Percentiles rank a stretch among this genome's conserved stretches.
Evolutionary conservation across 192 early-diverging fungal species (phyloP).

Genomic region (Backusella australiensis): DNA sequence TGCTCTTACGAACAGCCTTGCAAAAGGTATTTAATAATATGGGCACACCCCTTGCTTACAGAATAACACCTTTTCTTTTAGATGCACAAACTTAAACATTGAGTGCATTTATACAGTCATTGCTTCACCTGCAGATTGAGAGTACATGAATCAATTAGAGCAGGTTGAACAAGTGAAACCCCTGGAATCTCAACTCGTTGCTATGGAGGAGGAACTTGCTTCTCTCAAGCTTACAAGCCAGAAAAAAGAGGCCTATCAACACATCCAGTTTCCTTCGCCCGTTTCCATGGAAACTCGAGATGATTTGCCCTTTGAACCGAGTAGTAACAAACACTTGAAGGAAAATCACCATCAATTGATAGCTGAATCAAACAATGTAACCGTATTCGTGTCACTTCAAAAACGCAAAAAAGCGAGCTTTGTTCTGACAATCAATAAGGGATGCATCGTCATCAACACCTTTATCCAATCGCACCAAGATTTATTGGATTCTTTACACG

Average conservation of each 20-base stretch:
- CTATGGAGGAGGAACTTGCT: conserved; percentile 2
- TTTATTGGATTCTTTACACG: background rate
- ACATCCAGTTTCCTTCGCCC: background rate
- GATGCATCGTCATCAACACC: background rate
- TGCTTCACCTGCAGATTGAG: conserved; percentile 3
- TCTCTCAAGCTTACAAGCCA: background rate
- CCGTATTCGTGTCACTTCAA: background rate
- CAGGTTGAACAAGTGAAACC: background rate
- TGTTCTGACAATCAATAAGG: background rate
- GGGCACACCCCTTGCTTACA: background rate
- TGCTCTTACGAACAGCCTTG: conserved; percentile 8
- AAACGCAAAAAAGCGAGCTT: background rate
- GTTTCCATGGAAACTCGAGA: background rate
- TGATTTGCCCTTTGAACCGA: background rate
- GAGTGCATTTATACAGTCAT: conserved; percentile 13
- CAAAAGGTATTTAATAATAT: conserved; percentile 13
- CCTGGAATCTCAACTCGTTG: background rate
- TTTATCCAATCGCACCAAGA: conserved; percentile 13
- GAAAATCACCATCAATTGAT: background rate
- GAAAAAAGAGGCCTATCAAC: too few relatives aligned
- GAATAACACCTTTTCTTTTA: background rate
- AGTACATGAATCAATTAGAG: conserved; percentile 5
- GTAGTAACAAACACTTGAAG: background rate
- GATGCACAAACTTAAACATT: conserved; percentile 6
- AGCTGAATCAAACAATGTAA: background rate